Percentiles rank a stretch among this genome's conserved stretches.
Evolutionary conservation across 169 alveolate species (phyloP).

Genomic region (Eimeria sp.): DNA sequence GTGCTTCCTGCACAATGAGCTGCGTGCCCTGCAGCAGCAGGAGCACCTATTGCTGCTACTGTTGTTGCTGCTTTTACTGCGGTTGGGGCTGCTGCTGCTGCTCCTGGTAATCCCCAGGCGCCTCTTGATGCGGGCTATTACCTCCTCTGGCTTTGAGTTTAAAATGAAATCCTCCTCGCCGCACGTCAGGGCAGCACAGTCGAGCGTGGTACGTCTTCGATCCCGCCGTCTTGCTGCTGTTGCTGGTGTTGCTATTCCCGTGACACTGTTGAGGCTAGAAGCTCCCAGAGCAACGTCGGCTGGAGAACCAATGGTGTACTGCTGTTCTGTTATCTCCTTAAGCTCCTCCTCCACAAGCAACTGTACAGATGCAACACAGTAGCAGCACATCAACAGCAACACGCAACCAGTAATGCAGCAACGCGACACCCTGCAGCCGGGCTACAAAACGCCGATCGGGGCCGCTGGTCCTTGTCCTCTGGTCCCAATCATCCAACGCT

Average conservation of each 20-base stretch:
- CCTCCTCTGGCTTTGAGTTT: constrained; percentile 25
- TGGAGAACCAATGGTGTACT: background rate
- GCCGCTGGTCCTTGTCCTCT: background rate
- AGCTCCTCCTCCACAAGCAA: constrained; percentile 11
- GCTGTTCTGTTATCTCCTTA: background rate
- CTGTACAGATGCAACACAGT: constrained; percentile 1
- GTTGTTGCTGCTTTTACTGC: background rate
- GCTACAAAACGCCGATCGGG: background rate
- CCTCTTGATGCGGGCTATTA: constrained; percentile 48
- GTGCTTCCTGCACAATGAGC: background rate
- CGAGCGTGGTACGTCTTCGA: background rate
- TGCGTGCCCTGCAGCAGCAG: constrained; percentile 26
- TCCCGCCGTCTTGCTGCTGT: background rate
- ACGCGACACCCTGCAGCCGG: background rate
- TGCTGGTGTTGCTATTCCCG: background rate
- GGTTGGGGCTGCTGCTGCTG: constrained; percentile 7
- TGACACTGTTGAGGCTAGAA: background rate
- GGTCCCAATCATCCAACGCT: background rate
- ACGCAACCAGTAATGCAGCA: background rate
- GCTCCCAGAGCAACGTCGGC: background rate
- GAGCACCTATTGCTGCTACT: constrained; percentile 4
- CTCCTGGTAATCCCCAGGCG: constrained; percentile 19
- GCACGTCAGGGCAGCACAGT: background rate
- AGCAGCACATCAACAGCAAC: background rate
- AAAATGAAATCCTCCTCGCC: background rate